Percentiles rank a stretch among this genome's conserved stretches.
Conservation (phyloP, 192 early-diverging fungal species). For the Thamnidium elegans region DNA sequence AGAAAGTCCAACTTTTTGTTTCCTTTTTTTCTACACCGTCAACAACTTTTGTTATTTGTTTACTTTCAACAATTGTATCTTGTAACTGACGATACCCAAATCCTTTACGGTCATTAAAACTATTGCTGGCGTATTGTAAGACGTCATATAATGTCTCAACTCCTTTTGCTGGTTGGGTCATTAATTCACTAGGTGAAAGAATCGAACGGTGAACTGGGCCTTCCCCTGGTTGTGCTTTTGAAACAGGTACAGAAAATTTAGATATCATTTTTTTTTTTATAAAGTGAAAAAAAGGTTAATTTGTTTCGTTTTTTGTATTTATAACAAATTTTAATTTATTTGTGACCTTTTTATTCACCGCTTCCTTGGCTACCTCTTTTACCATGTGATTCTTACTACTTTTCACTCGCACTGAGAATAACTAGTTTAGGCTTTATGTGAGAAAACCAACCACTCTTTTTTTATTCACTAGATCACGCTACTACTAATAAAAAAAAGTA, state of each 20-base stretch:
- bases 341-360: no score
- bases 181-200: slow-evolving; percentile 44
- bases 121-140: slow-evolving; percentile 52
- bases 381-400: no score
- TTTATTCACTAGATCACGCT: no score
- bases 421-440: no score
- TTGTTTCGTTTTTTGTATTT: no score
- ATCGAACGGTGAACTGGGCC: slow-evolving; percentile 46
- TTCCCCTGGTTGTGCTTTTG: slow-evolving; percentile 27
- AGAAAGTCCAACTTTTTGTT: slow-evolving; percentile 80
- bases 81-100: slow-evolving; percentile 72
- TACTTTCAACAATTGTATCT: slow-evolving; percentile 67
- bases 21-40: slow-evolving; percentile 56
- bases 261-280: slow-evolving; percentile 21
- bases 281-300: no score
- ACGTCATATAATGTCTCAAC: slow-evolving; percentile 73
- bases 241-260: slow-evolving; percentile 26
- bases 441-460: no score
- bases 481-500: no score
- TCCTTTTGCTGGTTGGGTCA: slow-evolving; percentile 40
- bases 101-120: slow-evolving; percentile 55
- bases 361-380: no score
- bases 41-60: slow-evolving; percentile 60
- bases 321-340: no score
- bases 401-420: no score